Base-by-base conservation (phyloP, 2,329 filamentous ascomycete genomes). In the Aspergillus tamarii region DNA sequence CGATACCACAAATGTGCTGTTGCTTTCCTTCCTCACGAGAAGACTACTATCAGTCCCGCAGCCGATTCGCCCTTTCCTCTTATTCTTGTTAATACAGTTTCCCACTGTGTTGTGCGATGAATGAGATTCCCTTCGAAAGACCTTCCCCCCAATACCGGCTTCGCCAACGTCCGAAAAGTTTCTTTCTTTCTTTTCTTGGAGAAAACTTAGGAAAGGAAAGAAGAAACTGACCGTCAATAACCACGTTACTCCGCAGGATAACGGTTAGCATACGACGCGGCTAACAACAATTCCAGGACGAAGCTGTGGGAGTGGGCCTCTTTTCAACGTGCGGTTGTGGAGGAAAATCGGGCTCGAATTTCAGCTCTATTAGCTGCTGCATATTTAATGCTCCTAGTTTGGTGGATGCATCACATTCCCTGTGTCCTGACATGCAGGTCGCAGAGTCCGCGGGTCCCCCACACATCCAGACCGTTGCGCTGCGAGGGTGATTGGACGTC, bases 361-460 rank as follows among this genome's bases (percentile, higher is more conserved):
- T 48, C 60, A 64, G 58, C 60, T 53, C 57, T 59, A 48, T 62
- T 61, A 65, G 59, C 61, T 59, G 55, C 61, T 62, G 65, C 61
- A 59, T 61, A 64, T 63, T 60, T 52, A 52, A 68, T 64, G 57
- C 61, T 67, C 64, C 64, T 64, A 67, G 67, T 59, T 69, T 64
- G 67, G 64, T 69, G 68, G 70, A 75, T 69, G 68, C 67, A 73
- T 75, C 73, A 76, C 72, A 73, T 76, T 69, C 65, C 66, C 69
- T 66, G 64, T 61, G 61, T 65, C 63, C 66, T 69, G 64, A 67
- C 67, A 67, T 68, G 66, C 71, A 72, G 68, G 62, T 64, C 62
- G 62, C 63, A 65, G 63, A 70, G 53, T 50, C 56, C 60, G 67
- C 66, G 61, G 48, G 48, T 9, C 16, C 48, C 60, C 57, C 64